phyloP scores from a whole-genome alignment of 768 basidiomycete species.

The Lactifluus rugatus region DNA sequence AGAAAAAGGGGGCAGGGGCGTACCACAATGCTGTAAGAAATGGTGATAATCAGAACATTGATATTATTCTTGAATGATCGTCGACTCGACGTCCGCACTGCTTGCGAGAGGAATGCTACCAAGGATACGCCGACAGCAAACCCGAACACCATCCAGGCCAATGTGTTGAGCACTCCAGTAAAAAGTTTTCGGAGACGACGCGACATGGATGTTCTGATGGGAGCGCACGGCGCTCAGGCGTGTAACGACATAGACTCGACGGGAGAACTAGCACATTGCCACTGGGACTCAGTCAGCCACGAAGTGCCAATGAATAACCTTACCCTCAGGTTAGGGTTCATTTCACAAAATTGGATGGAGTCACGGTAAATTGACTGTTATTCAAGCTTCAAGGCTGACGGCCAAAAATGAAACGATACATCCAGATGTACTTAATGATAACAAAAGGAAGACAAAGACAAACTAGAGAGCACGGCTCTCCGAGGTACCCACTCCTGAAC shows the following conservation, averaged over 20 bases:
- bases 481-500: neutral
- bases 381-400: no score
- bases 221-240: neutral
- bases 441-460: neutral
- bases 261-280: no score
- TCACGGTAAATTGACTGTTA: no score
- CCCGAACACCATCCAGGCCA: conserved; percentile 24
- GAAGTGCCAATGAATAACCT: neutral
- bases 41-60: conserved; percentile 58
- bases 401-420: neutral
- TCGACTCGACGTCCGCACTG: conserved; percentile 51
- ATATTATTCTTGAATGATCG: conserved; percentile 51
- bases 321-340: conserved; percentile 6
- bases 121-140: conserved; percentile 52
- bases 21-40: conserved; percentile 64
- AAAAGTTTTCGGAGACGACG: conserved; percentile 9
- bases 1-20: conserved; percentile 21
- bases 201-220: conserved; percentile 1
- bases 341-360: neutral
- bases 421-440: conserved; percentile 13
- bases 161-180: conserved; percentile 26
- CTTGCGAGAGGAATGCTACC: conserved; percentile 57
- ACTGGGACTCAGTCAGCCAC: no score
- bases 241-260: neutral
- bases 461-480: neutral